Evolutionary conservation across 148 eudicot species (phyloP).

Genomic region (Cornus controversa): DNA sequence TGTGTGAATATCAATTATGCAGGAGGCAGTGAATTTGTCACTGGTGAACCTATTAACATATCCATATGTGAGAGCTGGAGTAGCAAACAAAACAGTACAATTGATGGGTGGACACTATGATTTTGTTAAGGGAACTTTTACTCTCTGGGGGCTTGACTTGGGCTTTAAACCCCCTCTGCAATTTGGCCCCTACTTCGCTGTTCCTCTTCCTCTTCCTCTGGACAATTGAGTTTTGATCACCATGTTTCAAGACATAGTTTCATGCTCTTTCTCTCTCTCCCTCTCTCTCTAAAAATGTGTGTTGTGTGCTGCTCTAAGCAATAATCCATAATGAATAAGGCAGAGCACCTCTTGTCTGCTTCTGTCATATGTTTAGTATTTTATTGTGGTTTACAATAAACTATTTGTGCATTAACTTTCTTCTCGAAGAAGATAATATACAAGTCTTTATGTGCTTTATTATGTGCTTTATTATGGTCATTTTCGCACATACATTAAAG

Average conservation of each 20-base stretch:
- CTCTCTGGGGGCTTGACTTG: background rate
- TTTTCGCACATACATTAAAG: no score
- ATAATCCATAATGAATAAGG: background rate
- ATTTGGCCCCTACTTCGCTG: background rate
- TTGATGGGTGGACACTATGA: conserved; percentile 12
- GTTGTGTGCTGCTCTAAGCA: background rate
- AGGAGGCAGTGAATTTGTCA: conserved; percentile 16
- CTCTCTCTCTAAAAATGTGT: background rate
- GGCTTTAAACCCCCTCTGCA: background rate
- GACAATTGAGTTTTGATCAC: background rate
- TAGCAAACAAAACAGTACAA: background rate
- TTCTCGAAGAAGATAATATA: no score
- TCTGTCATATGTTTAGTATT: background rate
- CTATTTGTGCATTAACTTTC: no score
- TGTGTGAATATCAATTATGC: background rate
- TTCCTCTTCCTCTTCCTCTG: background rate
- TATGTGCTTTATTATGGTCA: no score
- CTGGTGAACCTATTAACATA: conserved; percentile 9
- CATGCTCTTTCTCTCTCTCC: no score
- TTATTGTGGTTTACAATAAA: background rate
- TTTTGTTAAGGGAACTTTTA: background rate
- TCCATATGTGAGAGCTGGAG: background rate
- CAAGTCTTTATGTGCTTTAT: no score
- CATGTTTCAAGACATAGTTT: no score
- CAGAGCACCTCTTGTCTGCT: background rate